These are phyloP conservation scores for Crithidia fasciculata DNA, from an alignment of 208 protist species.

Conservation along the genomic window DNA sequence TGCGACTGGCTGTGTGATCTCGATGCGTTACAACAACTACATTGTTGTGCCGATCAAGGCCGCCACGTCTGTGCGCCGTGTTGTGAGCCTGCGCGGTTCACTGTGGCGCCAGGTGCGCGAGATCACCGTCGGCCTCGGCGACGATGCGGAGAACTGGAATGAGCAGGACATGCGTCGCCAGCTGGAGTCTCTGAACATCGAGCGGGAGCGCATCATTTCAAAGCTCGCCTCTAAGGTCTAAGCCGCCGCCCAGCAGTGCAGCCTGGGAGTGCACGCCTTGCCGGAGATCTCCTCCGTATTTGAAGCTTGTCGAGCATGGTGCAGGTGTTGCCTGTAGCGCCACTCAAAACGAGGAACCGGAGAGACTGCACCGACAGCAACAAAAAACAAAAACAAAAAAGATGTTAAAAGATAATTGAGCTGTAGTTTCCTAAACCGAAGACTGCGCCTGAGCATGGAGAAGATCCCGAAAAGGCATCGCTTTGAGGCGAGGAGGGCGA, in stretches of 20 bases:
- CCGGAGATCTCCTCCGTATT: too few species aligned
- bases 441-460: too few species aligned
- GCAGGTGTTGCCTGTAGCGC: background rate
- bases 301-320: too few species aligned
- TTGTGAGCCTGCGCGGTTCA: constrained; percentile 76
- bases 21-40: constrained; percentile 92
- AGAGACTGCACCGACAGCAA: background rate
- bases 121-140: constrained; percentile 86
- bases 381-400: constrained; percentile 1
- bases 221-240: constrained; percentile 74
- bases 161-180: constrained; percentile 80
- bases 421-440: too few species aligned
- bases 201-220: constrained; percentile 67
- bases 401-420: background rate
- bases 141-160: constrained; percentile 54
- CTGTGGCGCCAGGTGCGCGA: constrained; percentile 91
- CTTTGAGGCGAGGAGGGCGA: too few species aligned
- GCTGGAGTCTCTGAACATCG: constrained; percentile 67
- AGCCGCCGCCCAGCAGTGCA: background rate
- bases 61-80: constrained; percentile 85
- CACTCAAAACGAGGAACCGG: background rate
- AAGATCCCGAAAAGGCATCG: too few species aligned
- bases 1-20: constrained; percentile 87
- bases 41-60: constrained; percentile 90
- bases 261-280: background rate